Evolutionary conservation across 179 eudicot species (phyloP), one percentile per base, ranked within the genome.

Genomic region (Beta macrorhiza): DNA sequence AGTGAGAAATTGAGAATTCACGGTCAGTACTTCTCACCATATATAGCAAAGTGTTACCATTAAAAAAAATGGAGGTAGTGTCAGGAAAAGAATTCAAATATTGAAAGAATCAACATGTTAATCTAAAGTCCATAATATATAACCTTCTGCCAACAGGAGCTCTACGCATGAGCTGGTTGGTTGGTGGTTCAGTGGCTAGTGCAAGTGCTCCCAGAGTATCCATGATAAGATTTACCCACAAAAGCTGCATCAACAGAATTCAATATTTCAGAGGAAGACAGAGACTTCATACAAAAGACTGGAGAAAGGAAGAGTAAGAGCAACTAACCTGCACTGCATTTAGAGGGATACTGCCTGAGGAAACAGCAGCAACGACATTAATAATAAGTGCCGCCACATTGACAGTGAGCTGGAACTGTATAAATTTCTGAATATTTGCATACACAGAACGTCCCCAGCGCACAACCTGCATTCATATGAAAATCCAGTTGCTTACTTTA

Each of bases 141-240:
- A 76, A 93, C 99, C 98, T 92, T 85, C 99, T 89, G 76, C 99
- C 99, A 87, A 95, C 97, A 29, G 99, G 99, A 85, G 94, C 25
- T 86, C 99, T 86, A 42, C 84, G 87, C 99, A 95, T 95, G 53
- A 95, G 95, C 79, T 87, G 90, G 86, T 95, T 90, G 22, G 99
- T 95, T 47, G 99, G 99, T 75, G 99, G 97, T 85, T 95, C 99
- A 68, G 99, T 95, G 76, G 99, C 99, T 83, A 95, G 73, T 56
- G 99, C 99, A 84, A 95, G 88, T 51, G 99, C 99, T 88, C 98
- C 99, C 72, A 95, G 90, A 79, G 99, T 95, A 82, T 95, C 99
- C 99, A 93, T 93, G 84, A 95, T 95, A 58, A 95, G 92, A 85
- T 95, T 95, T 44, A 95, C 98, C 99, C 99, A 95, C 64, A 95